phyloP scores from a whole-genome alignment of 2,329 filamentous ascomycete genomes.

The Thelonectria blattea region DNA sequence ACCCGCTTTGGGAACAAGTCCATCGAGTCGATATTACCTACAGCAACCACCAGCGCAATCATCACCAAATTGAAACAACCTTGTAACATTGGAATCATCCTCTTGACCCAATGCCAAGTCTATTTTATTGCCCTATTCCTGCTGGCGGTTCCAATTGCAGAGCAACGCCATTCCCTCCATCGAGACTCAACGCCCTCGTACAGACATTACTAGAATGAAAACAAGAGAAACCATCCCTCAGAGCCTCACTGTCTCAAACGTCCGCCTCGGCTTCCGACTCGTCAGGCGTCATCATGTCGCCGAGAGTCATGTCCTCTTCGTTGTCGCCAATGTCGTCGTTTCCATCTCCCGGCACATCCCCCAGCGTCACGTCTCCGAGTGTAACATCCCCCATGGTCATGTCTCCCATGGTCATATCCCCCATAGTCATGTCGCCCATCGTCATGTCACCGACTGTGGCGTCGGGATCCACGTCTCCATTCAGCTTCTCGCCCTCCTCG shows the following conservation, averaged over 20 bases:
- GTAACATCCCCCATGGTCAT: slow-evolving; percentile 48
- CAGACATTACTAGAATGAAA: slow-evolving; percentile 18
- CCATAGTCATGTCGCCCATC: slow-evolving; percentile 48
- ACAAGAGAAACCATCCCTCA: slow-evolving; percentile 2
- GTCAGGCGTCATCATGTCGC: slow-evolving; percentile 33
- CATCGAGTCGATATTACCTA: no score
- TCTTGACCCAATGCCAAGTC: slow-evolving; percentile 1
- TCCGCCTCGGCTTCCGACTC: slow-evolving; percentile 48
- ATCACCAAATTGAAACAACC: no score
- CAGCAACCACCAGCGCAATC: no score
- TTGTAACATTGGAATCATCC: no score
- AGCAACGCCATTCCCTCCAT: slow-evolving; percentile 14
- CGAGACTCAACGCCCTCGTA: slow-evolving; percentile 18
- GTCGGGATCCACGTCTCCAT: slow-evolving; percentile 38
- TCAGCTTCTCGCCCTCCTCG: slow-evolving; percentile 34
- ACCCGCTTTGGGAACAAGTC: background rate
- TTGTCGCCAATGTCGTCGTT: slow-evolving; percentile 60
- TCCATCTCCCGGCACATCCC: slow-evolving; percentile 45
- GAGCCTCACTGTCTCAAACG: no score
- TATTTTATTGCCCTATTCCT: slow-evolving; percentile 1
- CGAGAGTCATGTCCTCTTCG: slow-evolving; percentile 49
- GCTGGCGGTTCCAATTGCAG: slow-evolving; percentile 5
- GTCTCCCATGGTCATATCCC: slow-evolving; percentile 61
- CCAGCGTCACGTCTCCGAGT: slow-evolving; percentile 41
- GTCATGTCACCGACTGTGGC: slow-evolving; percentile 49